These are phyloP conservation scores for Heterotrichella gracilis DNA, from an alignment of 352 stramenopile genomes.

Conservation along the genomic window DNA sequence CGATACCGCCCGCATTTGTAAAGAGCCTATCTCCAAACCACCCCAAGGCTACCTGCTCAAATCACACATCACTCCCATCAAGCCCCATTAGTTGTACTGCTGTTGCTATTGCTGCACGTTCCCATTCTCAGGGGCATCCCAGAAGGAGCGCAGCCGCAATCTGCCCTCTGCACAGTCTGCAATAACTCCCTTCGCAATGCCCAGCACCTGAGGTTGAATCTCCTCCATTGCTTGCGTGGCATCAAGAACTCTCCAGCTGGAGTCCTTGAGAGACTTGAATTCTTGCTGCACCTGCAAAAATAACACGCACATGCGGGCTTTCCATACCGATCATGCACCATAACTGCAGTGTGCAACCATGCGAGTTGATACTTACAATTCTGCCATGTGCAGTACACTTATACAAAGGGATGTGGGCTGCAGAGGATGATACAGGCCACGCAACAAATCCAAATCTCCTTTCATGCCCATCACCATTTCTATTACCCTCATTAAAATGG, in stretches of 20 bases:
- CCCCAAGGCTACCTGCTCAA: no score
- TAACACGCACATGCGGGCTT: not conserved
- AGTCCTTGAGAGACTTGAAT: not conserved
- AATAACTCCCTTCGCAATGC: not conserved
- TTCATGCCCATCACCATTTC: not conserved
- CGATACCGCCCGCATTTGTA: no score
- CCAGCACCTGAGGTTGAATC: not conserved
- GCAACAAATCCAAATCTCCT: not conserved
- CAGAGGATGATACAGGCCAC: not conserved
- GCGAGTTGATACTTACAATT: no score
- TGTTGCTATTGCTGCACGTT: no score
- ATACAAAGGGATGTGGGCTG: not conserved
- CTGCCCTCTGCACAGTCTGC: not conserved
- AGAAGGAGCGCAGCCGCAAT: no score
- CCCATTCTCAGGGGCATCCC: no score
- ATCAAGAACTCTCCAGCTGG: not conserved
- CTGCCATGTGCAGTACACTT: no score
- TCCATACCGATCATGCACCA: no score
- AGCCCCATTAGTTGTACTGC: no score
- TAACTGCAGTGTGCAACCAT: no score
- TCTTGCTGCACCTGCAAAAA: not conserved
- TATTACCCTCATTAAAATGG: not conserved
- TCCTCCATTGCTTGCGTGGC: not conserved
- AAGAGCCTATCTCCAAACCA: no score
- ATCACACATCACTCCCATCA: no score